Evolutionary conservation across 2,329 filamentous ascomycete genomes (phyloP), one percentile per base, ranked within the genome.

Genomic region (Calonectria multiphialidica): DNA sequence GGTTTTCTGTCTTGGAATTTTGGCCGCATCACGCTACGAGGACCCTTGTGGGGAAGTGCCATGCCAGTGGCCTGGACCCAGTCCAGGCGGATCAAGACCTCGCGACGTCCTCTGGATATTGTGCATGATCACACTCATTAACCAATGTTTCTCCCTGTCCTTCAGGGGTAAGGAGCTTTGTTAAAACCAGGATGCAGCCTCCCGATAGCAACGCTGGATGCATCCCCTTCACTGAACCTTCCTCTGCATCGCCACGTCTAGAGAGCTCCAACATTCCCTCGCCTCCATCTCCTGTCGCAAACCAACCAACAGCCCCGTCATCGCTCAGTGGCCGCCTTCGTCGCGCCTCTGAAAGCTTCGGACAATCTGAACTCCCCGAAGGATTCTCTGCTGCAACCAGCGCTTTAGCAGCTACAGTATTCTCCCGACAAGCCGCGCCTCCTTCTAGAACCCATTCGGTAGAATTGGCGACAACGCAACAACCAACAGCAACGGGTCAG

Each of bases 331-430:
- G 78, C 45, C 79, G 79, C 44, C 69, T 84, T 16, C 81, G 83
- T 33, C 79, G 80, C 42, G 79, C 80, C 33, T 84, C 83, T 7
- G 70, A 80, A 65, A 81, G 75, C 33, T 89, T 90, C 71, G 83
- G 84, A 67, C 83, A 86, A 57, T 89, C 88, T 6, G 84, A 83
- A 15, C 81, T 86, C 13, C 88, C 87, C 2, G 82, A 82, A 59
- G 87, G 87, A 13, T 88, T 89, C 76, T 84, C 86, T 72, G 84
- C 87, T 16, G 87, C 87, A 18, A 87, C 87, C 0, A 84, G 86
- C 45, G 82, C 84, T 40, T 83, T 88, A 66, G 85, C 85, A 15
- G 86, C 86, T 5, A 84, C 85, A 9, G 80, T 86, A 9, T 68
- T 82, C 25, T 76, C 80, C 7, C 75, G 76, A n/a, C 77, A 78